Base-by-base conservation (phyloP, 805 yeast species). In the Metschnikowia amazonensis region DNA sequence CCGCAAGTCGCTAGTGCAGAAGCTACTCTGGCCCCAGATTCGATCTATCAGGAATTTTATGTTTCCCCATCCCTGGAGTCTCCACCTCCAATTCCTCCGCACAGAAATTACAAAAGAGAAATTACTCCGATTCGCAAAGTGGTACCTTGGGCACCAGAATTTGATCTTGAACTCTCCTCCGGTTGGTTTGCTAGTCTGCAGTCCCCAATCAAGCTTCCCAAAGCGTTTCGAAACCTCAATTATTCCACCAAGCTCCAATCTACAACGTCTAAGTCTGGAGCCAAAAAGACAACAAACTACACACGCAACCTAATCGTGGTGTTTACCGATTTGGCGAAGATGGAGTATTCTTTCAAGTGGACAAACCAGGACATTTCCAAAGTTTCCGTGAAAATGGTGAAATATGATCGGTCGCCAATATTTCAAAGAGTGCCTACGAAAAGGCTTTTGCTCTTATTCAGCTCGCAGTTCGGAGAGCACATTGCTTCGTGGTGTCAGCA, bases 401-500 rank as follows among this genome's bases (percentile, higher is more conserved):
- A 58, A 10, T 71, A 59, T 48, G 49, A 55, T 7, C 76, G 80
- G 1, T 78, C 82, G 0, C 82, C 83, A 2, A 41, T 66, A 2
- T 45, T 40, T 1, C 30, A 46, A 27, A 55, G 44, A 1, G 56
- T 65, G 2, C 72, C 79, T 0, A 47, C 57, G 7, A 59, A 63
- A 18, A 58, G 53, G 9, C 63, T 63, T 23, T 57, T 79, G 8
- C 41, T 64, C 1, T 58, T 53, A 4, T 70, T 69, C 32, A 63
- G 68, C 37, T 47, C 62, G 18, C 61, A 60, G 40, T 79, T 63
- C 54, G 81, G 82, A n/a, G 76, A 73, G 16, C 72, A 77, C 51
- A 68, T 79, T 9, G 81, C 80, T 3, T 63, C 70, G 24, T 79
- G 84, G 84, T 67, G 75, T 57, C 79, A 76, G 49, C 72, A 67